These are phyloP conservation scores for Aspergillus spinulosporus DNA, from an alignment of 2,329 filamentous ascomycete genomes.

Conservation along the genomic window DNA sequence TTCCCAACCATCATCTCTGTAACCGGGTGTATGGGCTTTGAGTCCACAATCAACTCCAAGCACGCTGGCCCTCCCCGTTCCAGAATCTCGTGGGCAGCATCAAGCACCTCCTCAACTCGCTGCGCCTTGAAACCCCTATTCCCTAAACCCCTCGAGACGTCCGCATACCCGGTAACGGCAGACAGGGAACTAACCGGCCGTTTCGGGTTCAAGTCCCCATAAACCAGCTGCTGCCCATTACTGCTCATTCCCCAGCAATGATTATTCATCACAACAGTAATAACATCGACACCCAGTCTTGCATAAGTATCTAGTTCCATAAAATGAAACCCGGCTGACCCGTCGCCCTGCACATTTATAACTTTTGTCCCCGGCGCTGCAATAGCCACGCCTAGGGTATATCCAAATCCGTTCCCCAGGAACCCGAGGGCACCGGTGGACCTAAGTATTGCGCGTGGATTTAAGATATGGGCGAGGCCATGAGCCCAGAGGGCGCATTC, in stretches of 20 bases:
- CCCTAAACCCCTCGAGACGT: slow-evolving; percentile 46
- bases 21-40: slow-evolving; percentile 33
- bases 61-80: slow-evolving; percentile 32
- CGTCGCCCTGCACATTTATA: slow-evolving; percentile 50
- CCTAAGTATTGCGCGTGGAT: slow-evolving; percentile 37
- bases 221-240: slow-evolving; percentile 49
- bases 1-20: slow-evolving; percentile 46
- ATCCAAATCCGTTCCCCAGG: slow-evolving; percentile 51
- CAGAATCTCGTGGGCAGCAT: slow-evolving; percentile 35
- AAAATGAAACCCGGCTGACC: slow-evolving; percentile 48
- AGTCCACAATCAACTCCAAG: slow-evolving; percentile 46
- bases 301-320: slow-evolving; percentile 49
- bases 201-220: slow-evolving; percentile 33
- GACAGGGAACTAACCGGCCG: slow-evolving; percentile 36
- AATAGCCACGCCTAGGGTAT: slow-evolving; percentile 46
- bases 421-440: slow-evolving; percentile 41
- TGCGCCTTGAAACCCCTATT: slow-evolving; percentile 31
- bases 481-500: slow-evolving; percentile 35
- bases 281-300: slow-evolving; percentile 41
- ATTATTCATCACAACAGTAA: slow-evolving; percentile 50
- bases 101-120: slow-evolving; percentile 31
- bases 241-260: slow-evolving; percentile 49
- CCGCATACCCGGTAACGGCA: slow-evolving; percentile 39
- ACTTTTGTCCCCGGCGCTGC: slow-evolving; percentile 42
- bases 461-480: slow-evolving; percentile 33